These are phyloP conservation scores for Ceratobasidium theobromae DNA, from an alignment of 1,284 basidiomycete species.

Conservation along the genomic window DNA sequence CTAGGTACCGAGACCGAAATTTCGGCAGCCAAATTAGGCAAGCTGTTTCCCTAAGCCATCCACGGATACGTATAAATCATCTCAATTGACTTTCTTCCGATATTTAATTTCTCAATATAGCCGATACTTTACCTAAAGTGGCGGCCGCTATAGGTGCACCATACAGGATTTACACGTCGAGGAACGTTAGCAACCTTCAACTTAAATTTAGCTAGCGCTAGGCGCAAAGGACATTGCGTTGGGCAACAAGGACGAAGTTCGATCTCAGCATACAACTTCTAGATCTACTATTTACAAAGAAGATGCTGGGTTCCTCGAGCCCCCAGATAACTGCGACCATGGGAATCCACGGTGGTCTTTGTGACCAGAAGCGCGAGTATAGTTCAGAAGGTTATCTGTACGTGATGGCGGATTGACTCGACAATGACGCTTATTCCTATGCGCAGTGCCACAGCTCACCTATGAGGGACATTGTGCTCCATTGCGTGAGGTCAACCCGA, in stretches of 20 bases:
- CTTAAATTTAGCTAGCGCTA: no score
- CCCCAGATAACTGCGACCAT: neutral
- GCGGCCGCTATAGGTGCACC: no score
- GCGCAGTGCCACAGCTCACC: neutral
- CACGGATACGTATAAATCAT: no score
- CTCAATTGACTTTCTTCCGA: neutral
- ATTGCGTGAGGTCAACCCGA: neutral
- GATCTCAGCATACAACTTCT: neutral
- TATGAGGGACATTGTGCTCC: neutral
- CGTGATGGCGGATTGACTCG: neutral
- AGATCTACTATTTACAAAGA: neutral
- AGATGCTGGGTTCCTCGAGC: neutral
- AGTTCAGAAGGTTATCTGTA: neutral
- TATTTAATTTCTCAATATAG: neutral
- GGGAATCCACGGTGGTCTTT: neutral
- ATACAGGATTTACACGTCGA: no score
- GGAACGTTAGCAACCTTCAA: no score
- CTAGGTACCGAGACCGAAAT: neutral
- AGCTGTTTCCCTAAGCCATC: neutral
- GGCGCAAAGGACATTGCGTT: no score
- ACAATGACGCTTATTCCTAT: neutral
- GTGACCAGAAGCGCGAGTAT: neutral
- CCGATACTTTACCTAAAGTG: neutral
- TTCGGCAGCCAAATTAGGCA: neutral
- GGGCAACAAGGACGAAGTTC: neutral